These are phyloP conservation scores for Ailanthus altissimus DNA, from an alignment of 345 rosid species.

Conservation along the genomic window DNA sequence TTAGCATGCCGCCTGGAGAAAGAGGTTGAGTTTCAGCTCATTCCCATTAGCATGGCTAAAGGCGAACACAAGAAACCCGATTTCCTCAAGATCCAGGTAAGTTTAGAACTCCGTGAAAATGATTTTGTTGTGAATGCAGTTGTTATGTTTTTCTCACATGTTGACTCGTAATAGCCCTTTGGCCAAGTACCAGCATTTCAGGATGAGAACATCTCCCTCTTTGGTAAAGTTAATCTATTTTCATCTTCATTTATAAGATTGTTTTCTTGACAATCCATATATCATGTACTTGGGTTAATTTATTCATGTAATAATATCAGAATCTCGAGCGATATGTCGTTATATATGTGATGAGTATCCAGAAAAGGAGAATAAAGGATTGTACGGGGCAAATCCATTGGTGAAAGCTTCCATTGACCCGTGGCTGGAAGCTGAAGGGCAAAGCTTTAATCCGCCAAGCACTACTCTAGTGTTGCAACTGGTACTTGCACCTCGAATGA, in stretches of 20 bases:
- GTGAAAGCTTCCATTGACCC: conserved; percentile 73
- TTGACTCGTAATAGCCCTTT: conserved; percentile 48
- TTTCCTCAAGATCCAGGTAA: conserved; percentile 63
- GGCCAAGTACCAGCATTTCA: conserved; percentile 81
- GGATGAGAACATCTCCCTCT: conserved; percentile 57
- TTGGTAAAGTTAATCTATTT: conserved; percentile 37
- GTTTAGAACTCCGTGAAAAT: neutral
- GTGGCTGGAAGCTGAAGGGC: conserved; percentile 77
- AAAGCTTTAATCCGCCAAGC: conserved; percentile 59
- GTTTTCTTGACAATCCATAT: neutral
- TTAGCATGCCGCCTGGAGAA: conserved; percentile 62
- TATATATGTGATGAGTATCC: conserved; percentile 56
- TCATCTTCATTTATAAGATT: neutral
- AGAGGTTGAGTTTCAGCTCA: conserved; percentile 62
- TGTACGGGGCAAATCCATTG: conserved; percentile 56
- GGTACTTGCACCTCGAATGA: conserved; percentile 57
- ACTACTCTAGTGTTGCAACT: conserved; percentile 61
- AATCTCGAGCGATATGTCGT: conserved; percentile 64
- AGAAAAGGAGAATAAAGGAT: conserved; percentile 49
- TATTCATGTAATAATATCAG: conserved; percentile 23
- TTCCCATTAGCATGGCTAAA: conserved; percentile 52
- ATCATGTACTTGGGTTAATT: neutral
- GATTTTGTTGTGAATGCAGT: neutral
- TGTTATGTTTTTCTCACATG: neutral
- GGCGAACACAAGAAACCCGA: conserved; percentile 69